Conservation (phyloP, 371 early-diverging fungal species). For the Rhizopus microsporus region DNA sequence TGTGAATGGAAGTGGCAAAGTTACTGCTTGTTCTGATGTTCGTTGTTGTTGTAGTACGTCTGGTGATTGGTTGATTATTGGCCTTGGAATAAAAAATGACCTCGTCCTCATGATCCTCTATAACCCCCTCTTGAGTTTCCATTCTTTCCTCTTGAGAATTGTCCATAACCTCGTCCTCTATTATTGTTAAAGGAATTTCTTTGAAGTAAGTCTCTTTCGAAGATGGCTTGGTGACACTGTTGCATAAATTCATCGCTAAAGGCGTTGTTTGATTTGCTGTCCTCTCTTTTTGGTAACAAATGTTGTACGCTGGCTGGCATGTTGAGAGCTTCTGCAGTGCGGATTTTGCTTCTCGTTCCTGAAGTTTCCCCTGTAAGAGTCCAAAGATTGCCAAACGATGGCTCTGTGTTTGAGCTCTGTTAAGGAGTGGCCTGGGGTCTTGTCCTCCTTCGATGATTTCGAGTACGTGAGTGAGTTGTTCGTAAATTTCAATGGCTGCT, state of each 20-base stretch:
- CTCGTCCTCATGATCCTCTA: conserved; percentile 12
- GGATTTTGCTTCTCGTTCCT: conserved; percentile 1
- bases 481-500: conserved; percentile 9
- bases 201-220: conserved; percentile 5
- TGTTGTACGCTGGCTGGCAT: conserved; percentile 9
- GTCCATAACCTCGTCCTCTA: conserved; percentile 2
- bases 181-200: background rate
- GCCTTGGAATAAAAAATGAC: conserved; percentile 9
- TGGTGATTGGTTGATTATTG: conserved; percentile 2
- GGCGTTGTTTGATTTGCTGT: conserved; percentile 1
- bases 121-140: conserved; percentile 5
- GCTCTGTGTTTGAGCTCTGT: background rate
- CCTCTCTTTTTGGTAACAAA: conserved; percentile 3
- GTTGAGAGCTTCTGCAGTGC: conserved; percentile 7
- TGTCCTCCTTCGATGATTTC: background rate
- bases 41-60: conserved; percentile 6
- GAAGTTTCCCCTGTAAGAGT: conserved; percentile 2
- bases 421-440: background rate
- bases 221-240: conserved; percentile 3
- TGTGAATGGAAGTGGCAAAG: conserved; percentile 7
- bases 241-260: conserved; percentile 3
- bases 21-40: conserved; percentile 8
- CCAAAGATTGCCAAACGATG: conserved; percentile 7
- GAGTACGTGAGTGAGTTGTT: conserved; percentile 3
- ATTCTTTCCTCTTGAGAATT: background rate